Evolutionary conservation across 257 asterid genomes (phyloP).

Genomic region (Nicotiana sylvestris): DNA sequence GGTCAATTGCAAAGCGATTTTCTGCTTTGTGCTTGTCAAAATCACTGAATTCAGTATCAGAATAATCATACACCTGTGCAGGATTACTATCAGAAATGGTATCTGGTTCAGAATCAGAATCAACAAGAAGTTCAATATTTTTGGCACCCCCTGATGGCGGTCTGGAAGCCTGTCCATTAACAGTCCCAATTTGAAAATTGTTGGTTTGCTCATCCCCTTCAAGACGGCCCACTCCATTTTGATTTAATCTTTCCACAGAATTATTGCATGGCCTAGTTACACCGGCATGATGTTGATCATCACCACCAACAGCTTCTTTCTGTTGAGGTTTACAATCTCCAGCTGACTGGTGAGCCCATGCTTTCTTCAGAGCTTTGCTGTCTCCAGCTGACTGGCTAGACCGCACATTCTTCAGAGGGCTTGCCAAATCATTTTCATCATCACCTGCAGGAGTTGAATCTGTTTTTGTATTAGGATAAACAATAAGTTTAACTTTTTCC

Average conservation of each 20-base stretch:
- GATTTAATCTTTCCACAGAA: no score
- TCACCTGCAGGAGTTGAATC: conserved; percentile 4
- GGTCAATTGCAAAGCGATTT: conserved; percentile 40
- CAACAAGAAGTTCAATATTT: conserved; percentile 27
- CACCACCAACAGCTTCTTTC: no score
- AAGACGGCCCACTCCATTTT: no score
- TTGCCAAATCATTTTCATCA: no score
- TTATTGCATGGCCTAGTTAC: no score
- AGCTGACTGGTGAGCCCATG: no score
- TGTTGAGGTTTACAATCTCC: no score
- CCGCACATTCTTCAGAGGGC: no score
- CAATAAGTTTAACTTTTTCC: conserved; percentile 24
- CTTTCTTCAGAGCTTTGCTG: no score
- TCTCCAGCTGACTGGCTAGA: no score
- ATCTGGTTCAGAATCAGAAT: conserved; percentile 35
- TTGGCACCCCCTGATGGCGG: conserved; percentile 19
- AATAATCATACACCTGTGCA: conserved; percentile 13
- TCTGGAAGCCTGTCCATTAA: conserved; percentile 8
- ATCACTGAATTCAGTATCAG: conserved; percentile 64
- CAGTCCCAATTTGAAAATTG: conserved; percentile 10
- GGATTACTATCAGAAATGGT: conserved; percentile 11
- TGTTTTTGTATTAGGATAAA: conserved; percentile 33
- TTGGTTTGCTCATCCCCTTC: conserved; percentile 18
- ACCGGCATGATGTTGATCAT: no score
- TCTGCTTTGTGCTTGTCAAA: conserved; percentile 48